Conservation (phyloP, 2,329 filamentous ascomycete species). For the Colletotrichum cereale region DNA sequence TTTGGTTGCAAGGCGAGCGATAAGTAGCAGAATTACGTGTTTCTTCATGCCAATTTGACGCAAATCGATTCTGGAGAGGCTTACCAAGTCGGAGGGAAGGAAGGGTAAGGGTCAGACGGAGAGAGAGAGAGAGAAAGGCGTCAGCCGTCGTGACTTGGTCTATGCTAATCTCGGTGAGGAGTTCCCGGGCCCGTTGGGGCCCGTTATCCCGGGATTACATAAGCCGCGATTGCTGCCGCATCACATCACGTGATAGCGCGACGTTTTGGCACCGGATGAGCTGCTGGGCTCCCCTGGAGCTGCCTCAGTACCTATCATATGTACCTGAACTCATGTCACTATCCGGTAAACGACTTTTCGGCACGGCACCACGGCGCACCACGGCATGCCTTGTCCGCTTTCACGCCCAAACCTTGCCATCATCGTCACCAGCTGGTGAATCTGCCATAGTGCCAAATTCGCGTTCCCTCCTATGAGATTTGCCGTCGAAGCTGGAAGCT, state of each 20-base stretch:
- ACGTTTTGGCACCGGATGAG: slow-evolving; percentile 20
- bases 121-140: background rate
- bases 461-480: background rate
- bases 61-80: background rate
- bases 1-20: background rate
- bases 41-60: background rate
- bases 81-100: too few species aligned
- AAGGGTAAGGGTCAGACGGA: background rate
- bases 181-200: background rate
- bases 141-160: background rate
- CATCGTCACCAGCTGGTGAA: background rate
- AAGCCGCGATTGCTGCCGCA: background rate
- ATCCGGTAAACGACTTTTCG: slow-evolving; percentile 17
- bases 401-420: background rate
- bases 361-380: slow-evolving; percentile 8
- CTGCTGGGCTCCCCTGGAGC: slow-evolving; percentile 6
- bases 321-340: slow-evolving; percentile 17
- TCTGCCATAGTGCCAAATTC: background rate
- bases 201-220: background rate
- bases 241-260: slow-evolving; percentile 35
- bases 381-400: slow-evolving; percentile 1
- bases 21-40: background rate
- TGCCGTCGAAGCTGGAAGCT: background rate
- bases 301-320: background rate
- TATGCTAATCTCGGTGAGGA: background rate